Percentiles rank a stretch among this genome's conserved stretches.
Evolutionary conservation across 2,329 filamentous ascomycete genomes (phyloP).

Genomic region (Verticillium zaregamsianum): DNA sequence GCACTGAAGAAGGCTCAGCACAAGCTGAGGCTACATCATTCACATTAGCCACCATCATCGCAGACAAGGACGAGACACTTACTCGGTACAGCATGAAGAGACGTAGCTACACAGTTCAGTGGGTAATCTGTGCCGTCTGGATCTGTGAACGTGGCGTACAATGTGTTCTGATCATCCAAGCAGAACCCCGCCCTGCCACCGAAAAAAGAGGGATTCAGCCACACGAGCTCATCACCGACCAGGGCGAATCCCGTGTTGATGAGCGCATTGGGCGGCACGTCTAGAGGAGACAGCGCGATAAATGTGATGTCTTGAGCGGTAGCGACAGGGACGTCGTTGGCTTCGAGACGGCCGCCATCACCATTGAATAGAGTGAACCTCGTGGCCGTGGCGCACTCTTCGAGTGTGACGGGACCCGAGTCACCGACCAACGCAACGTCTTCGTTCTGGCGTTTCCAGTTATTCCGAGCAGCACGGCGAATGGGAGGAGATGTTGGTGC

Average conservation of each 20-base stretch:
- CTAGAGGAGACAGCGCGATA: neutral
- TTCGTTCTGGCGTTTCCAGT: neutral
- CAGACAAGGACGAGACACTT: neutral
- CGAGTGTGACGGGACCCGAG: neutral
- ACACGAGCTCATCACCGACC: constrained; percentile 1
- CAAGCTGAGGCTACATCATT: neutral
- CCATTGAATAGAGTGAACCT: neutral
- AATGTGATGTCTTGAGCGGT: neutral
- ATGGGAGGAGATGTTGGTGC: neutral
- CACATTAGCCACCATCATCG: neutral
- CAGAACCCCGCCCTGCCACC: constrained; percentile 9
- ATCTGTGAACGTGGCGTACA: constrained; percentile 8
- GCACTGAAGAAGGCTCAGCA: neutral
- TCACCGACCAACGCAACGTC: neutral
- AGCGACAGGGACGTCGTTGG: neutral
- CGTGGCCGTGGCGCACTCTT: neutral
- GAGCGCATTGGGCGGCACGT: neutral
- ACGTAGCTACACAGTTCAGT: neutral
- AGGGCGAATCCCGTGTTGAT: constrained; percentile 4
- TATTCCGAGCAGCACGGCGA: neutral
- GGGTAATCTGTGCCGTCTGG: constrained; percentile 6
- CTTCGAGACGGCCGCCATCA: neutral
- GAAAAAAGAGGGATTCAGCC: constrained; percentile 7
- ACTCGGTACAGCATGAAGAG: constrained; percentile 5
- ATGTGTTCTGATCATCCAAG: constrained; percentile 2